Conservation (phyloP, 805 yeast species). For the Priceomyces medius region DNA sequence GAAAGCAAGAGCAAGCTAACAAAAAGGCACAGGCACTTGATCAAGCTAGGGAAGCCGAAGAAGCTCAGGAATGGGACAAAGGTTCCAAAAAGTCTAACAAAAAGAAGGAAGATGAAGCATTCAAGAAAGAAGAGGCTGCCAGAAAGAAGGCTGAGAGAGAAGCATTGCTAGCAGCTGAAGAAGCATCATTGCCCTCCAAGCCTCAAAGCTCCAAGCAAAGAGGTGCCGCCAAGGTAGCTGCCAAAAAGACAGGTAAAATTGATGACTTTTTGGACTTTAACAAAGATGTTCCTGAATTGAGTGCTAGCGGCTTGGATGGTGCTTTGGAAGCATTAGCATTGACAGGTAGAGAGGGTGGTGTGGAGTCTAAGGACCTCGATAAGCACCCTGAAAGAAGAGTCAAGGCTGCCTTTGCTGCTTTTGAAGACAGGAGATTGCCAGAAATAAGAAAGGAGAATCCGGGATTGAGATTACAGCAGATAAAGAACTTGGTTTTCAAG, state of each 20-base stretch:
- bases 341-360: constrained; percentile 56
- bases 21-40: constrained; percentile 55
- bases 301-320: constrained; percentile 73
- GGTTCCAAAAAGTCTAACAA: constrained; percentile 69
- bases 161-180: constrained; percentile 61
- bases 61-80: constrained; percentile 65
- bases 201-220: constrained; percentile 53
- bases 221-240: constrained; percentile 68
- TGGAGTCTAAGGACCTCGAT: constrained; percentile 62
- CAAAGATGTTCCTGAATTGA: constrained; percentile 49
- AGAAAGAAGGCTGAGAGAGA: constrained; percentile 83
- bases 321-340: constrained; percentile 77
- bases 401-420: constrained; percentile 75
- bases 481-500: constrained; percentile 69
- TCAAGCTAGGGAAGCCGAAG: constrained; percentile 48
- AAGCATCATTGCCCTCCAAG: constrained; percentile 60
- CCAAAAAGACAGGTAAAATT: constrained; percentile 57
- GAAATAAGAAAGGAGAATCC: constrained; percentile 73
- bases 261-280: constrained; percentile 65
- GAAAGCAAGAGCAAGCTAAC: constrained; percentile 63
- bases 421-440: constrained; percentile 68
- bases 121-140: constrained; percentile 73
- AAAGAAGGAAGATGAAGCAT: constrained; percentile 67
- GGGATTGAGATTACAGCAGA: constrained; percentile 76
- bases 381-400: constrained; percentile 88